These are phyloP conservation scores for Protomyces lactucae-debilis DNA, from an alignment of 1,139 yeast species.

Conservation along the genomic window DNA sequence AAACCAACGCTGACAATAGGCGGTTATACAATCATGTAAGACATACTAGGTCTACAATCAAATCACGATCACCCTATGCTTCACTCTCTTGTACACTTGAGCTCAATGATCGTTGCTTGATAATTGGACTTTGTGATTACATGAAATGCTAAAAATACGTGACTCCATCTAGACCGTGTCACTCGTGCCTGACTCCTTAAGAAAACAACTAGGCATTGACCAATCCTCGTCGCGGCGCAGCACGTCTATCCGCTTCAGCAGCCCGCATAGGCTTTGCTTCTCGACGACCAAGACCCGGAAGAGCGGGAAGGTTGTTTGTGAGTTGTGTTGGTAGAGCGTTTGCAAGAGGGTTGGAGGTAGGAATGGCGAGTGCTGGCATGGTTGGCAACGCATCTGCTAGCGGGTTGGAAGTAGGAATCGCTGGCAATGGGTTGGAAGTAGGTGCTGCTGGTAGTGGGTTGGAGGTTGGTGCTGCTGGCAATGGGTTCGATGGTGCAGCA, in stretches of 20 bases:
- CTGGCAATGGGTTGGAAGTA: neutral
- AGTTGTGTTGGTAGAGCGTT: neutral
- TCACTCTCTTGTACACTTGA: too few species aligned
- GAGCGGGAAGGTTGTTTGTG: neutral
- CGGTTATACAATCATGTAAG: conserved; percentile 17
- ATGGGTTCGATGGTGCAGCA: neutral
- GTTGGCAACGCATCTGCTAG: neutral
- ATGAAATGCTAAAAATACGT: too few species aligned
- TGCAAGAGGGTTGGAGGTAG: neutral
- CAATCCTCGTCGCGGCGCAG: neutral
- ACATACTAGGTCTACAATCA: neutral
- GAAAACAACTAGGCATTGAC: neutral
- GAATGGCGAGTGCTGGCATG: neutral
- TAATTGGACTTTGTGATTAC: too few species aligned
- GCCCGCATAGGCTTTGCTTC: neutral
- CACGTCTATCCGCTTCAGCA: neutral
- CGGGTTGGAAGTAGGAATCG: neutral
- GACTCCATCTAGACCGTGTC: too few species aligned
- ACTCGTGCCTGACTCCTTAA: too few species aligned
- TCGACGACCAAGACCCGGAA: neutral
- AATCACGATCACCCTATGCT: too few species aligned
- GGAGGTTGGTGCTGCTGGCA: neutral
- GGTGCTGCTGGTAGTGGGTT: neutral
- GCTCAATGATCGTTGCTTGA: too few species aligned
- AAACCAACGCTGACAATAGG: neutral